A percentile compares a stretch with the other conserved stretches of the same genome.
Evolutionary conservation across 345 rosid genomes (phyloP).

Genomic region (Carallia brachiata): DNA sequence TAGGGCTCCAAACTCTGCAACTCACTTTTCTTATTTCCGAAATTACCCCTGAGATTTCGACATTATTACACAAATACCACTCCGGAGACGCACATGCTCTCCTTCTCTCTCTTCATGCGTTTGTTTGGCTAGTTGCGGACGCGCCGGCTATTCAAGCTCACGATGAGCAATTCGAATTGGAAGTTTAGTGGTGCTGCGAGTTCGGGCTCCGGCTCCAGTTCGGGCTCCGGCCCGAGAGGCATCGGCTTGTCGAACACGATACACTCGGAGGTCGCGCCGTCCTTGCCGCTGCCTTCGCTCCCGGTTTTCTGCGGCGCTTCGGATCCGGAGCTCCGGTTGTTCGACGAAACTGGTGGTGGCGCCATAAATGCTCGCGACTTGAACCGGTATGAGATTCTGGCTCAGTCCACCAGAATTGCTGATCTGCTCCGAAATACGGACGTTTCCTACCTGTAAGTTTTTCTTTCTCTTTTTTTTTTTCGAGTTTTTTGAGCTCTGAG

Average conservation of each 20-base stretch:
- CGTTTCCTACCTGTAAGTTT: conserved; percentile 86
- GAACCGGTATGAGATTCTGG: conserved; percentile 63
- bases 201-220: conserved; percentile 28
- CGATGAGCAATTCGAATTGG: conserved; percentile 50
- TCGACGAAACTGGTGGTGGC: conserved; percentile 46
- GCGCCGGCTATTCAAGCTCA: conserved; percentile 22
- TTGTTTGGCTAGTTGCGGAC: conserved; percentile 14
- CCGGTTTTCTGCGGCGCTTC: conserved; percentile 85
- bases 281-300: conserved; percentile 86
- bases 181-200: conserved; percentile 18
- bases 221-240: conserved; percentile 43
- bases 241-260: conserved; percentile 85
- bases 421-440: conserved; percentile 69
- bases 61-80: conserved; percentile 18
- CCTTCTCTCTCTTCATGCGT: conserved; percentile 37
- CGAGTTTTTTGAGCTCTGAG: not conserved
- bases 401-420: conserved; percentile 70
- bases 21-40: conserved; percentile 3
- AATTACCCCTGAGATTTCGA: conserved; percentile 17
- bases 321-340: conserved; percentile 60
- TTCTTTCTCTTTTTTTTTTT: not conserved
- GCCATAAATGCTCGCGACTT: conserved; percentile 38
- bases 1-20: conserved; percentile 45
- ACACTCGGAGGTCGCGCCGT: conserved; percentile 88
- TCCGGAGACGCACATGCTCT: not conserved